Conservation (phyloP, 495 filamentous ascomycete species). For the Podospora conica region DNA sequence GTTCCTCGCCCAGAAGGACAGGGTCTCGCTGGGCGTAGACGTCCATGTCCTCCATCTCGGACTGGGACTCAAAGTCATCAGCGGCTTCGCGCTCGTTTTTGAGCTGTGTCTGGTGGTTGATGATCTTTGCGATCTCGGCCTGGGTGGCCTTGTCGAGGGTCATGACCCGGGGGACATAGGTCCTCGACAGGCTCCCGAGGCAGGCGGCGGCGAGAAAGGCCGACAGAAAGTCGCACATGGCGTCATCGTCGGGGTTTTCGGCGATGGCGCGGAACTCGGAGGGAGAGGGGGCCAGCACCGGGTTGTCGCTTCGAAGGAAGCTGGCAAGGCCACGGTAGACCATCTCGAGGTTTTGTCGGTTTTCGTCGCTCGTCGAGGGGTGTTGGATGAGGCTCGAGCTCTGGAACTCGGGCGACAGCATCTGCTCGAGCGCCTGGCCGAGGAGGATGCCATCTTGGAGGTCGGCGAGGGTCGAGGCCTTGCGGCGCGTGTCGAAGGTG, state of each 20-base stretch:
- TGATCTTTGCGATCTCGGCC: constrained; percentile 29
- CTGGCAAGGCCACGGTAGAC: constrained; percentile 59
- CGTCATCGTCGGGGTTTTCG: constrained; percentile 32
- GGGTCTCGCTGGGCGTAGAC: constrained; percentile 23
- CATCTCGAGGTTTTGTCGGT: constrained; percentile 59
- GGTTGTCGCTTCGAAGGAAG: constrained; percentile 49
- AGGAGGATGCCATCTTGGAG: constrained; percentile 71
- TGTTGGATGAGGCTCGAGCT: constrained; percentile 60
- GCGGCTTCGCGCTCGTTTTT: constrained; percentile 24
- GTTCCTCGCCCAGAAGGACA: constrained; percentile 30
- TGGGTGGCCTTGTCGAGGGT: constrained; percentile 29
- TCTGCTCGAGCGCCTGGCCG: constrained; percentile 58
- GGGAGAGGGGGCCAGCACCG: constrained; percentile 27
- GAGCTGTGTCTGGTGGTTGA: constrained; percentile 26
- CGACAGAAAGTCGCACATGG: constrained; percentile 52
- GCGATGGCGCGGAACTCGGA: constrained; percentile 35
- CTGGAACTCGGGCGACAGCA: constrained; percentile 57
- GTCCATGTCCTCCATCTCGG: constrained; percentile 10
- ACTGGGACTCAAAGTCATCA: constrained; percentile 13
- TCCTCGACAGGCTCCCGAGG: constrained; percentile 47
- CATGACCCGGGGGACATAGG: constrained; percentile 46
- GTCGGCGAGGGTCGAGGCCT: constrained; percentile 43
- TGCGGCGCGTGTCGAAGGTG: constrained; percentile 29
- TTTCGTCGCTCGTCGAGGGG: constrained; percentile 48
- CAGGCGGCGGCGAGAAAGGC: constrained; percentile 59